Conservation (phyloP, 169 alveolate genomes). For the Cardiosporidium cionae region DNA sequence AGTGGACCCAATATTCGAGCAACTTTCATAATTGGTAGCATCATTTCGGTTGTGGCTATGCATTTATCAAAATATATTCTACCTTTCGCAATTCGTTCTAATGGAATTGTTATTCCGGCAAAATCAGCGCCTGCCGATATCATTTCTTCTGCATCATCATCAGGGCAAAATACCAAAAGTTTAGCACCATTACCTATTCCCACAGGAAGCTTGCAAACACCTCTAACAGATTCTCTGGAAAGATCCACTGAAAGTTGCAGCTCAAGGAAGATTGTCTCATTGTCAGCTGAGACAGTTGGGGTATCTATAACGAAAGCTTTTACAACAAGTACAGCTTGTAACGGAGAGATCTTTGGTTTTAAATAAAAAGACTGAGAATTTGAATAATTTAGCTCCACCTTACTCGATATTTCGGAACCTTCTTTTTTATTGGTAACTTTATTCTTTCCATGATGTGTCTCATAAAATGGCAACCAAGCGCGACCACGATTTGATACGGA, state of each 20-base stretch:
- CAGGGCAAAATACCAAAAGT: neutral
- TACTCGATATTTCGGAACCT: too few species aligned
- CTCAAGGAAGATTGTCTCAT: too few species aligned
- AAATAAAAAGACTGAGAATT: too few species aligned
- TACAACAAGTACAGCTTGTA: too few species aligned
- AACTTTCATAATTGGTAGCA: constrained; percentile 66
- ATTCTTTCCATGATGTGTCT: too few species aligned
- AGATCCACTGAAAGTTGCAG: neutral
- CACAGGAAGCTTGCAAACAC: neutral
- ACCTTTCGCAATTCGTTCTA: neutral
- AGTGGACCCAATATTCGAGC: constrained; percentile 84
- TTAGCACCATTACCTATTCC: neutral
- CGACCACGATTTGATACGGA: too few species aligned
- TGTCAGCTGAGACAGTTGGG: too few species aligned
- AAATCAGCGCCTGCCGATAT: neutral
- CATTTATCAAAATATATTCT: constrained; percentile 75
- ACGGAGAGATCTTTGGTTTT: too few species aligned
- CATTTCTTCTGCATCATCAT: neutral
- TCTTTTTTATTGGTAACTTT: too few species aligned
- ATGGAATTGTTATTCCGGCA: neutral
- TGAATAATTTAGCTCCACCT: too few species aligned
- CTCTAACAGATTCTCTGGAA: neutral
- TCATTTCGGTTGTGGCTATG: constrained; percentile 63
- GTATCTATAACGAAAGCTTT: too few species aligned
- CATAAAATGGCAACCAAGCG: too few species aligned